Percentiles rank a stretch among this genome's conserved stretches.
Evolutionary conservation across 768 basidiomycete genomes (phyloP).

Genomic region (Tricholoma matsutake): DNA sequence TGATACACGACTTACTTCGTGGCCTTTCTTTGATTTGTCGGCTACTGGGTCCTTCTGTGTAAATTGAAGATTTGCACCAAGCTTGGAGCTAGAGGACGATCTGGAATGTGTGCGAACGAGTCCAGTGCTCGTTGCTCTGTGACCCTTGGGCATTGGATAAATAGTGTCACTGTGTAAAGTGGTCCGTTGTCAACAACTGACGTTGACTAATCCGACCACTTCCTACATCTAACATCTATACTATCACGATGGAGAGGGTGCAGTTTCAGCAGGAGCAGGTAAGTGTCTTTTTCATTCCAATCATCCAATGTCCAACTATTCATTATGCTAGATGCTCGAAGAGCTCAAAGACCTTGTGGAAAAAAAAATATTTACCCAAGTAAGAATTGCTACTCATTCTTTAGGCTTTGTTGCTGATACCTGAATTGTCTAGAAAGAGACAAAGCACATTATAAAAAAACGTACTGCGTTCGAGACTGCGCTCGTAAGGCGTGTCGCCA

Average conservation of each 20-base stretch:
- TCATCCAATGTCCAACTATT: slow-evolving; percentile 7
- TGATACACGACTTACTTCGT: slow-evolving; percentile 41
- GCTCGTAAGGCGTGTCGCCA: slow-evolving; percentile 78
- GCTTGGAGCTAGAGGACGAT: slow-evolving; percentile 57
- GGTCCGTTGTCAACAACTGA: background rate
- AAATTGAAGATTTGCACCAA: slow-evolving; percentile 59
- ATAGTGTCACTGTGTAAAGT: background rate
- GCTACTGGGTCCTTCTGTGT: slow-evolving; percentile 59
- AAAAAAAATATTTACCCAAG: slow-evolving; percentile 80
- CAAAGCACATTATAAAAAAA: slow-evolving; percentile 80
- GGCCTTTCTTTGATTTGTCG: slow-evolving; percentile 54
- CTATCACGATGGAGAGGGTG: slow-evolving; percentile 78
- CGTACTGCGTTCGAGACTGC: slow-evolving; percentile 82
- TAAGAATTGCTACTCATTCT: slow-evolving; percentile 30
- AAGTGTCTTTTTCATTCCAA: slow-evolving; percentile 9
- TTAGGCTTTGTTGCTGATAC: slow-evolving; percentile 3
- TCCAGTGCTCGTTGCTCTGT: slow-evolving; percentile 42
- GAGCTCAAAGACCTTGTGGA: slow-evolving; percentile 92
- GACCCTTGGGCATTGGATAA: slow-evolving; percentile 49
- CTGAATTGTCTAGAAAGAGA: slow-evolving; percentile 55
- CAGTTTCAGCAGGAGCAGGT: slow-evolving; percentile 93
- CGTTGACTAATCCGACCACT: slow-evolving; percentile 11
- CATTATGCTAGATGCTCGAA: slow-evolving; percentile 70
- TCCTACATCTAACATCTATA: background rate
- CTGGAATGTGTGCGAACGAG: slow-evolving; percentile 62